phyloP scores from a whole-genome alignment of 1,139 yeast species.

The Zygoascus hellenicus region DNA sequence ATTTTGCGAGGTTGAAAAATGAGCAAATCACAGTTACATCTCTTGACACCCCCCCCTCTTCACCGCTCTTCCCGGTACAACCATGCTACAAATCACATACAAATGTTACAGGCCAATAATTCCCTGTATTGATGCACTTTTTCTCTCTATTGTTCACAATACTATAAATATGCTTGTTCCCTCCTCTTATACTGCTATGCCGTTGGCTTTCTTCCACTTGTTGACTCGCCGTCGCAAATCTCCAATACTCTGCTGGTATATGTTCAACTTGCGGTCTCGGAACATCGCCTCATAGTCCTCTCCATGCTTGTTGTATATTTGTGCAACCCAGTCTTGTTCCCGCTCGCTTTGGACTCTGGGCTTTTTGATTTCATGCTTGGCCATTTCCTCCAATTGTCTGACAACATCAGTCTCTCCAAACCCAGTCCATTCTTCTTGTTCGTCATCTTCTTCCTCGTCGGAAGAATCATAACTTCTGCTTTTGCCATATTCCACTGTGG shows the following conservation, averaged over 20 bases:
- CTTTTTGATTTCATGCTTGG: slow-evolving; percentile 46
- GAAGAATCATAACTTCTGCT: slow-evolving; percentile 18
- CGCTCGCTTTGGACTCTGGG: slow-evolving; percentile 62
- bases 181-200: slow-evolving; percentile 25
- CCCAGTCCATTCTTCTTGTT: slow-evolving; percentile 25
- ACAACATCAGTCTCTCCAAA: slow-evolving; percentile 45
- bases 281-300: slow-evolving; percentile 86
- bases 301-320: slow-evolving; percentile 70
- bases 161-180: neutral
- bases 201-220: slow-evolving; percentile 52
- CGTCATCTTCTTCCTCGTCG: slow-evolving; percentile 30
- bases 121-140: slow-evolving; percentile 13
- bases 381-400: slow-evolving; percentile 61
- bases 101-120: neutral
- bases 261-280: slow-evolving; percentile 82
- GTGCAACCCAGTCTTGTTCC: slow-evolving; percentile 67
- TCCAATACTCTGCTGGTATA: slow-evolving; percentile 79
- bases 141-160: neutral
- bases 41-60: neutral
- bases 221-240: slow-evolving; percentile 63
- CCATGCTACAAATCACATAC: neutral
- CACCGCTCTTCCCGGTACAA: neutral
- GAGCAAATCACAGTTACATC: too few relatives aligned
- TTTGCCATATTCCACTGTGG: slow-evolving; percentile 61
- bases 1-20: slow-evolving; percentile 38